Conservation (phyloP, 2,329 filamentous ascomycete species). For the Nemania sp. region DNA sequence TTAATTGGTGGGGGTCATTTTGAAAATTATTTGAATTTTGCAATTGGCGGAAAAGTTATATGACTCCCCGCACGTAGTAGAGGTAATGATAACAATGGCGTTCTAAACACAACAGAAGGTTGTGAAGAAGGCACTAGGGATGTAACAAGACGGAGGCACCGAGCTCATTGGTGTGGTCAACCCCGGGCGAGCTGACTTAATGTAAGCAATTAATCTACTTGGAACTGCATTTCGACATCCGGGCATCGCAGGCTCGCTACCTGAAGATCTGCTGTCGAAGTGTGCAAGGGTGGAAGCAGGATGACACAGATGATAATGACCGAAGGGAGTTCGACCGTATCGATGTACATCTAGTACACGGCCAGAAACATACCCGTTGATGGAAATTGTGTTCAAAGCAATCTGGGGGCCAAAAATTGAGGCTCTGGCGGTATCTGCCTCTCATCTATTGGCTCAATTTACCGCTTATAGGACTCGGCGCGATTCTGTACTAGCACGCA, state of each 20-base stretch:
- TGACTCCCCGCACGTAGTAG: not conserved
- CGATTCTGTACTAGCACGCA: not conserved
- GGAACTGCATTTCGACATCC: conserved; percentile 14
- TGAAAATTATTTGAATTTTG: conserved; percentile 1
- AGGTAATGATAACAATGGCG: not conserved
- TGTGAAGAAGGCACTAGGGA: not conserved
- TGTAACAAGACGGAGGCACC: conserved; percentile 23
- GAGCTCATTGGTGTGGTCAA: conserved; percentile 9
- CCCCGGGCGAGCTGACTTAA: conserved; percentile 25
- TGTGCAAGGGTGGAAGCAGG: not conserved
- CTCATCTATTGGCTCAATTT: not conserved
- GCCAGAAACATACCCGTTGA: too few relatives aligned
- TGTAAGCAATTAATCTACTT: conserved; percentile 35
- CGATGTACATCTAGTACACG: conserved; percentile 10
- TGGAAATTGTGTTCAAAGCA: not conserved
- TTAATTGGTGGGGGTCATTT: not conserved
- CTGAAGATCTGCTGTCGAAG: not conserved
- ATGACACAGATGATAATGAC: conserved; percentile 12
- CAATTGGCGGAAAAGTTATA: not conserved
- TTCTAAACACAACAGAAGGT: not conserved
- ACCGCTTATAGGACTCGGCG: not conserved
- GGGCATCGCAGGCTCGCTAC: not conserved
- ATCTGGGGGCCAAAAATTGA: conserved; percentile 24
- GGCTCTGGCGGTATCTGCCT: conserved; percentile 19
- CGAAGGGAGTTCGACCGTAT: too few relatives aligned